phyloP scores from a whole-genome alignment of 164 flowering plant genomes.

The Tetracentron sinense region DNA sequence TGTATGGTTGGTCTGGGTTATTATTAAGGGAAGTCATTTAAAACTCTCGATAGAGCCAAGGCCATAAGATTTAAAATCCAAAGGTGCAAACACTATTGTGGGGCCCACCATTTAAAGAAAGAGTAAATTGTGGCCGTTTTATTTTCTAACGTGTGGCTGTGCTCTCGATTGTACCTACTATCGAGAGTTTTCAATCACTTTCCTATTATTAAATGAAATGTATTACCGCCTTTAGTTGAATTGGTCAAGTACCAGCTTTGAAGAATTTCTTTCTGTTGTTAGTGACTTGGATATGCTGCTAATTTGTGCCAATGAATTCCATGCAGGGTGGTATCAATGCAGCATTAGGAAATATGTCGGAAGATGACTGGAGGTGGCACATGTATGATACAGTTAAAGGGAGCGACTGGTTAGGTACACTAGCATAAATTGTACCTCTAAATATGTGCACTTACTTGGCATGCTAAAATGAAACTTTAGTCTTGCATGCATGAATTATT shows the following conservation, averaged over 20 bases:
- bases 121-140: no score
- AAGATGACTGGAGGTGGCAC: slow-evolving; percentile 99
- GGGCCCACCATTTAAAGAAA: no score
- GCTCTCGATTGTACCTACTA: no score
- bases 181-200: no score
- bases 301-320: slow-evolving; percentile 8
- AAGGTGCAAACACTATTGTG: no score
- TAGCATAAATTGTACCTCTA: no score
- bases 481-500: background rate
- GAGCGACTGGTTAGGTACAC: slow-evolving; percentile 92
- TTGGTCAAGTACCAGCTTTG: background rate
- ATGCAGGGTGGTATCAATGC: slow-evolving; percentile 98
- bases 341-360: slow-evolving; percentile 95
- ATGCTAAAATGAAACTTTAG: background rate
- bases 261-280: background rate
- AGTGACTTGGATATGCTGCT: slow-evolving; percentile 2
- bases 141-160: no score
- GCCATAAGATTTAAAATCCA: no score
- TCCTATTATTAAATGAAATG: background rate
- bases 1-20: background rate
- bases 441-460: background rate
- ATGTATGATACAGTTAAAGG: slow-evolving; percentile 99
- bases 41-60: no score
- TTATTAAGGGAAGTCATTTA: no score
- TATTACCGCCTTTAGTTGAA: background rate